These are phyloP conservation scores for Trichoderma simmonsii DNA, from an alignment of 2,329 filamentous ascomycete species.

Conservation along the genomic window DNA sequence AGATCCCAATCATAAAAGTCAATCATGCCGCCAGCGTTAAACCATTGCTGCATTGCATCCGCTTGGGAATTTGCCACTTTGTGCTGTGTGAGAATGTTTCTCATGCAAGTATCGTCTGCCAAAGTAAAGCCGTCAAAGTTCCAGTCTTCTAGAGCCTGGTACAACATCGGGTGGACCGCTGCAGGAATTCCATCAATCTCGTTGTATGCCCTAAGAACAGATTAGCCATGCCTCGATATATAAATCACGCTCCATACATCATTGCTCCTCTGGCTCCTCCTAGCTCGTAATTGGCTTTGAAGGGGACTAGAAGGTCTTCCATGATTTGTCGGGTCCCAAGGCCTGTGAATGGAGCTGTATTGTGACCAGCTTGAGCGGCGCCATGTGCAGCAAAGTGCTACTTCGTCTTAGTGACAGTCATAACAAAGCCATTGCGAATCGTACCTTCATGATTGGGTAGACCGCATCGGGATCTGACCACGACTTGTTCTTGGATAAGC, in stretches of 20 bases:
- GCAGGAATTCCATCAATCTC: constrained; percentile 5
- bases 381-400: constrained; percentile 12
- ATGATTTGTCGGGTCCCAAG: constrained; percentile 8
- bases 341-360: constrained; percentile 15
- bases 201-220: neutral
- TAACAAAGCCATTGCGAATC: neutral
- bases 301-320: constrained; percentile 10
- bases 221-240: neutral
- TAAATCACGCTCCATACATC: neutral
- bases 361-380: neutral
- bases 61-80: constrained; percentile 13
- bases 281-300: constrained; percentile 6
- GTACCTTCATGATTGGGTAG: constrained; percentile 15
- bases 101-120: constrained; percentile 6
- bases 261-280: constrained; percentile 15
- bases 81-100: constrained; percentile 7
- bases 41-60: constrained; percentile 17
- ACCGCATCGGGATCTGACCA: constrained; percentile 13
- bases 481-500: constrained; percentile 15
- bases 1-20: constrained; percentile 17
- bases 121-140: constrained; percentile 12
- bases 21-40: constrained; percentile 17
- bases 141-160: constrained; percentile 10
- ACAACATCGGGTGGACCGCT: neutral
- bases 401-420: neutral